Base-by-base conservation (phyloP, 176 grass and related monocot species). In the Rhipidocladum racemiflorum region DNA sequence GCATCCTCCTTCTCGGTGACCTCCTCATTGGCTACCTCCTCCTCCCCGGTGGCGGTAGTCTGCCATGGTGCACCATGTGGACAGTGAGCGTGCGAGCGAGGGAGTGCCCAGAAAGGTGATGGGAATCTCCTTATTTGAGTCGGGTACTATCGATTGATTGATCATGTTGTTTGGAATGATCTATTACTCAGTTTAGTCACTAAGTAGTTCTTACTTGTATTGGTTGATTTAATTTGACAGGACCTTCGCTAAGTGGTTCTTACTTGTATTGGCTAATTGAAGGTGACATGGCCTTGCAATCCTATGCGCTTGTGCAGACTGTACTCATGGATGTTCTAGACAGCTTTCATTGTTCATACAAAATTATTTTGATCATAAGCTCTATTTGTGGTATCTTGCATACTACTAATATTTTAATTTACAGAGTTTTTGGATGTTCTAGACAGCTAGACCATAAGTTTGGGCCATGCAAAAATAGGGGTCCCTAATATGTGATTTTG, bases 251-350 rank as follows among this genome's bases (percentile, higher is more conserved):
- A n/a, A n/a, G n/a, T n/a, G n/a, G n/a, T n/a, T n/a, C n/a, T n/a
- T n/a, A n/a, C n/a, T n/a, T n/a, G n/a, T n/a, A n/a, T n/a, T n/a
- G n/a, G n/a, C n/a, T n/a, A n/a, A n/a, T n/a, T n/a, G n/a, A n/a
- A n/a, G n/a, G n/a, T n/a, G n/a, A n/a, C n/a, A n/a, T n/a, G n/a
- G n/a, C n/a, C n/a, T 50, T 62, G 38, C 89, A 43, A 68, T 92
- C 23, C 9, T 84, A 11, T 79, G 34, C 67, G 55, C 25, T 71
- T 90, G 9, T 82, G 35, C 80, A 97, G 92, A 88, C 92, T 74
- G 88, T 97, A 83, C 95, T 97, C 76, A 91, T 81, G 85, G 90
- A 91, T 82, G 59, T 93, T 42, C 80, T 97, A 25, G 88, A 88
- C 11, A 51, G 9, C 55, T 75, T 53, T 28, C 45, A 30, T 42